These are phyloP conservation scores for Byssoonygena ceratinophila DNA, from an alignment of 2,329 filamentous ascomycete genomes.

Conservation along the genomic window DNA sequence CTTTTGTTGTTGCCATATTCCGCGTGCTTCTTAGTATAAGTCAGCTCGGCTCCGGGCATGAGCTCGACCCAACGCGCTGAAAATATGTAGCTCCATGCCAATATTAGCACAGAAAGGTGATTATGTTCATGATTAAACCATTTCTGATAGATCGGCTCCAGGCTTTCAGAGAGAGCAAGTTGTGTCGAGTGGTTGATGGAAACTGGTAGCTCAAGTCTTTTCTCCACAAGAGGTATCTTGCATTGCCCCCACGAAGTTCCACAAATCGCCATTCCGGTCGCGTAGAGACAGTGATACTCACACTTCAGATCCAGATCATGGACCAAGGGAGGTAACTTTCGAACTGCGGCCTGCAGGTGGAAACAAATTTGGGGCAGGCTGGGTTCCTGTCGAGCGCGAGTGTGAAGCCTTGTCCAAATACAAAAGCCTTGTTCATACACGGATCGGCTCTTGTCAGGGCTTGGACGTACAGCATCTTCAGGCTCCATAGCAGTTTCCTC, in stretches of 20 bases:
- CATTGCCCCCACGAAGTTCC: conserved; percentile 4
- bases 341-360: background rate
- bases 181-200: background rate
- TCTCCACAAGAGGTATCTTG: conserved; percentile 4
- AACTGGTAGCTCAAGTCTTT: conserved; percentile 7
- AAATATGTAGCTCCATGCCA: conserved; percentile 14
- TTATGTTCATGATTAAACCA: conserved; percentile 13
- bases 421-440: conserved; percentile 5
- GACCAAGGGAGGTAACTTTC: conserved; percentile 2
- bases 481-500: background rate
- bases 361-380: conserved; percentile 10
- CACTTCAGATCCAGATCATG: conserved; percentile 5
- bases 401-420: conserved; percentile 3
- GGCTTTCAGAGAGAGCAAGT: conserved; percentile 1
- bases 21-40: conserved; percentile 2
- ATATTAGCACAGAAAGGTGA: conserved; percentile 14
- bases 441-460: conserved; percentile 1
- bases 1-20: background rate
- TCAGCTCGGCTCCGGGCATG: conserved; percentile 6
- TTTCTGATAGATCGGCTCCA: conserved; percentile 5
- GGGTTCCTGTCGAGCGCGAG: background rate
- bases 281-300: background rate
- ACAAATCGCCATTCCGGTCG: conserved; percentile 8
- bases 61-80: conserved; percentile 13
- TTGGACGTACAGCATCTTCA: conserved; percentile 5